These are phyloP conservation scores for Lactifluus pinguis DNA, from an alignment of 768 basidiomycete genomes.

Conservation along the genomic window DNA sequence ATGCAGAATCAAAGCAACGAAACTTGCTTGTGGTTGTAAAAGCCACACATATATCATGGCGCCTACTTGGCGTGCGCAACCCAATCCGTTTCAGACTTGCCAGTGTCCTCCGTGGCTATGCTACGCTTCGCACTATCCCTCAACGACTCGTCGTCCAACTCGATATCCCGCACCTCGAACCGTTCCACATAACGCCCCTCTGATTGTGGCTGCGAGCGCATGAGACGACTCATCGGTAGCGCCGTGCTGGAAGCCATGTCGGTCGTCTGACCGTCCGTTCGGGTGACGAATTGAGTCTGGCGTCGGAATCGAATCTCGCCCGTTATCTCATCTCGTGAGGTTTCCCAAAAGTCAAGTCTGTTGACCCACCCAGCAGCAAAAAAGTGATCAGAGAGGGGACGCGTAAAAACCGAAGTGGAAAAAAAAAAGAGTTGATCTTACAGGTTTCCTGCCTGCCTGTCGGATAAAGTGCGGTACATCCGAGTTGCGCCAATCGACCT, in stretches of 20 bases:
- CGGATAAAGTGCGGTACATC: constrained; percentile 17
- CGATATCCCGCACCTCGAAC: constrained; percentile 16
- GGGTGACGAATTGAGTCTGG: constrained; percentile 10
- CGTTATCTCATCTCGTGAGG: constrained; percentile 13
- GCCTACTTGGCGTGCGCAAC: neutral
- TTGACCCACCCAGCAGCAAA: neutral
- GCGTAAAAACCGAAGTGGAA: too few relatives aligned
- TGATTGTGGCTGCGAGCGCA: constrained; percentile 1
- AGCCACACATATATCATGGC: neutral
- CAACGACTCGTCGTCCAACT: constrained; percentile 8
- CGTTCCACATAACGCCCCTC: constrained; percentile 14
- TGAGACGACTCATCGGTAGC: constrained; percentile 12
- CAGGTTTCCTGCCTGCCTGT: constrained; percentile 12
- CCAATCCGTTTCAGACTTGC: neutral
- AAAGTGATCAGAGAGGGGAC: too few relatives aligned
- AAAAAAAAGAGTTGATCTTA: neutral
- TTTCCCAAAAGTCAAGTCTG: constrained; percentile 19
- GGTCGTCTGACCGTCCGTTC: neutral
- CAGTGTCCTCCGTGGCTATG: neutral
- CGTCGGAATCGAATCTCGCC: constrained; percentile 19
- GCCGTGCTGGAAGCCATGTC: constrained; percentile 5
- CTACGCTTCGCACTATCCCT: neutral
- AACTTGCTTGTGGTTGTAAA: too few relatives aligned
- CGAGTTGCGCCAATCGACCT: constrained; percentile 18
- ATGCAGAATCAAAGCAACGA: too few relatives aligned